phyloP scores from a whole-genome alignment of 2,329 filamentous ascomycete genomes.

The Lecanicillium sp. region DNA sequence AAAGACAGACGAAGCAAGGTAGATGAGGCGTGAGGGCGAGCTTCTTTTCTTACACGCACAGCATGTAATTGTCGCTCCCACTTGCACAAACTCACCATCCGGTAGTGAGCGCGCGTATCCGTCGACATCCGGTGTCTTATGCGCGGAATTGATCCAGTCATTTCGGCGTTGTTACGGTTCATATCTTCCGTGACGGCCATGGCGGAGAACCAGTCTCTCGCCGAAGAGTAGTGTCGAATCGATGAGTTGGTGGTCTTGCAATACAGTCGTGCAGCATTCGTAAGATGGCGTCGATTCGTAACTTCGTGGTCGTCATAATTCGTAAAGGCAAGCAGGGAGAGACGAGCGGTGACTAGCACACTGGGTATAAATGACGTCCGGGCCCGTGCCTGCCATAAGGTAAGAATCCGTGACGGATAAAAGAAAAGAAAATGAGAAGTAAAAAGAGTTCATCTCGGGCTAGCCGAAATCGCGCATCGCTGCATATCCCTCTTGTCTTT shows the following conservation, averaged over 20 bases:
- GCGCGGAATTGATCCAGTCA: slow-evolving; percentile 35
- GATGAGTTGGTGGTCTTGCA: background rate
- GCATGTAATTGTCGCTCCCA: background rate
- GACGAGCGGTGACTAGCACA: slow-evolving; percentile 11
- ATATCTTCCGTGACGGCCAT: slow-evolving; percentile 27
- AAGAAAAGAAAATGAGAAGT: slow-evolving; percentile 25
- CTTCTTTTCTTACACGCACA: background rate
- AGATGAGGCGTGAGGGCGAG: background rate
- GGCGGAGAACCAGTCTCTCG: slow-evolving; percentile 15
- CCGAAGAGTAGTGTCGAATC: slow-evolving; percentile 9
- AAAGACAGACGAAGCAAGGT: background rate
- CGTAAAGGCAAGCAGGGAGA: slow-evolving; percentile 7
- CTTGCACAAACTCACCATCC: slow-evolving; percentile 13
- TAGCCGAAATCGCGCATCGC: slow-evolving; percentile 54
- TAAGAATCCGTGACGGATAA: slow-evolving; percentile 15
- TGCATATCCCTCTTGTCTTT: slow-evolving; percentile 56
- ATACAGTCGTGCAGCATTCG: slow-evolving; percentile 7
- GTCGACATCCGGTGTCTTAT: slow-evolving; percentile 42
- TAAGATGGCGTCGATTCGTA: slow-evolving; percentile 14
- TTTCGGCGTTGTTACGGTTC: slow-evolving; percentile 31
- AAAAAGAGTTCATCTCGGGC: slow-evolving; percentile 42
- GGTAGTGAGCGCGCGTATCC: slow-evolving; percentile 24
- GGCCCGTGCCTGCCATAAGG: background rate
- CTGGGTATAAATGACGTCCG: slow-evolving; percentile 9
- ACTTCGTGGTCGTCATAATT: slow-evolving; percentile 15